Evolutionary conservation across 202 grass and related monocot genomes (phyloP), one percentile per base, ranked within the genome.

Genomic region (Schoenoplectus tabernaemontani): DNA sequence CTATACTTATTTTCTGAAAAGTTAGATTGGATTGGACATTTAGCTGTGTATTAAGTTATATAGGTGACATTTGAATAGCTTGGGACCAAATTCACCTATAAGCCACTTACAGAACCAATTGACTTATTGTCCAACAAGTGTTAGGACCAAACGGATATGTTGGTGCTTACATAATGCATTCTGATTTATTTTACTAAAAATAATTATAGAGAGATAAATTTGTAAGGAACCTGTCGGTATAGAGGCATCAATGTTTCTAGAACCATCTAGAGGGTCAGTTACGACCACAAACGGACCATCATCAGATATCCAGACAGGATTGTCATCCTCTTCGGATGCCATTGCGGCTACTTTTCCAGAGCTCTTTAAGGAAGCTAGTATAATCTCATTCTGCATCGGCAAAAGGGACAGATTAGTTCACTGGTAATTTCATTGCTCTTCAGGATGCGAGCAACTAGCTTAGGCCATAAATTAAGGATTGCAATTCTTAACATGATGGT

Each of bases 231-330:
- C 93, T 43, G 89, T 98, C 19, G 96, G 96, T 66, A 98, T 95
- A n/a, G 95, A 92, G 24, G 86, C 96, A 76, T 92, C 91, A 16
- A 95, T 98, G 84, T 98, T 98, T 78, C 90, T 90, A 76, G 96
- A 98, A 78, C 91, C 96, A 81, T 98, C 91, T 65, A 98, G 81
- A 34, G 96, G 91, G 82, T 98, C 96, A 0, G 88, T 92, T 8
- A 98, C 91, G 36, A 98, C 82, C 32, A 95, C 91, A 36, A 89
- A 95, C 15, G 87, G 89, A 4, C 86, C 85, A 0, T 87, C 64
- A 7, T 87, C 56, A 5, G 72, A 83, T 74, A 98, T 81, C 87
- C 87, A 95, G 66, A 95, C 17, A 0, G 96, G 96, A 34, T 81
- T 39, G 65, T 92, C 89, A 7, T 94, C 87, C 86, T 98, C 96